Conservation (phyloP, 1,284 basidiomycete genomes). For the Cerrena zonata region DNA sequence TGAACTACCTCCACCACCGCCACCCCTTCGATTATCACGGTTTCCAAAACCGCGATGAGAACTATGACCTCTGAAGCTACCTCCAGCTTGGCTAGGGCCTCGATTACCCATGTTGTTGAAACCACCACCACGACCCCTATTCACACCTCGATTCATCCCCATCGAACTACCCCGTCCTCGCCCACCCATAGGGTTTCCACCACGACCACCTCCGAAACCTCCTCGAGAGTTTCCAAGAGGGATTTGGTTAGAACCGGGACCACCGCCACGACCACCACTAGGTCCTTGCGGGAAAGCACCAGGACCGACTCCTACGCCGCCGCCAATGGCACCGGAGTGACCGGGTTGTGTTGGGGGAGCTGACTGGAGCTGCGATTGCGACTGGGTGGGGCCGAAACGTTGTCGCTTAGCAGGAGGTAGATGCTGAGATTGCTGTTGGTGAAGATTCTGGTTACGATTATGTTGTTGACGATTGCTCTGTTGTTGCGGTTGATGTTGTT, state of each 20-base stretch:
- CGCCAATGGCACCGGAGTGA: conserved; percentile 16
- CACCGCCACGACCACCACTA: conserved; percentile 35
- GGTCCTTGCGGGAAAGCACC: conserved; percentile 33
- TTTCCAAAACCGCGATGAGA: conserved; percentile 59
- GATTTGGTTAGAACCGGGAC: conserved; percentile 39
- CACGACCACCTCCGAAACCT: conserved; percentile 33
- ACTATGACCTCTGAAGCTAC: conserved; percentile 33
- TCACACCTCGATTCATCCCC: conserved; percentile 41
- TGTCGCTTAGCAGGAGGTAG: conserved; percentile 78
- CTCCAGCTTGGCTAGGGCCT: conserved; percentile 30
- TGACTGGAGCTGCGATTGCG: conserved; percentile 43
- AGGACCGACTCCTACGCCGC: conserved; percentile 38
- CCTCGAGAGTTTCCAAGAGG: conserved; percentile 34
- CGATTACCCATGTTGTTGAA: conserved; percentile 35
- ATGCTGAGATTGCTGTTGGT: conserved; percentile 63
- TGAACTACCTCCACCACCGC: too few relatives aligned
- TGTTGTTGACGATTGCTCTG: conserved; percentile 34
- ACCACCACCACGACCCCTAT: conserved; percentile 34
- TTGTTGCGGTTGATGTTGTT: conserved; percentile 44
- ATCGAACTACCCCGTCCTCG: conserved; percentile 46
- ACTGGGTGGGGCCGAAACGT: conserved; percentile 59
- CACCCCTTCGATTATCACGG: conserved; percentile 59
- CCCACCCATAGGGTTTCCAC: conserved; percentile 30
- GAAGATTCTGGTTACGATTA: conserved; percentile 42
- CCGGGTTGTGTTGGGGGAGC: conserved; percentile 26